Percentiles rank a stretch among this genome's conserved stretches.
Conservation (phyloP, 2,329 filamentous ascomycete species). For the Rhynchosporium agropyri region DNA sequence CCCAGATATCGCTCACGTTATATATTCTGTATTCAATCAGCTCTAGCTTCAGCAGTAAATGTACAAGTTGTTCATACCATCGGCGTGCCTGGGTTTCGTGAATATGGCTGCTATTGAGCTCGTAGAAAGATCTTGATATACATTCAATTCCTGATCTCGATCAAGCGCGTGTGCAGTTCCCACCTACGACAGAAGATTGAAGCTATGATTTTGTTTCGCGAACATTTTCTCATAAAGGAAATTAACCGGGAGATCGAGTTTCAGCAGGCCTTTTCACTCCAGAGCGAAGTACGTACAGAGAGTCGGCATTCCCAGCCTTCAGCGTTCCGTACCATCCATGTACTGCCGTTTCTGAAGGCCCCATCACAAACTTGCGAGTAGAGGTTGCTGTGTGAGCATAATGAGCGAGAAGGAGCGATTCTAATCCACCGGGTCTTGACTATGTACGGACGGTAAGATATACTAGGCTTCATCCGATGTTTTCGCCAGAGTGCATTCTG, state of each 20-base stretch:
- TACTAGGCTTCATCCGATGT: conserved; percentile 42
- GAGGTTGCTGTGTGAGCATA: conserved; percentile 43
- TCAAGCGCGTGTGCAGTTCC: conserved; percentile 36
- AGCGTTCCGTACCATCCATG: conserved; percentile 40
- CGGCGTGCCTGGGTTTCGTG: conserved; percentile 27
- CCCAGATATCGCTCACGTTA: conserved; percentile 16
- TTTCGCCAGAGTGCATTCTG: conserved; percentile 45
- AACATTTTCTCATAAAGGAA: conserved; percentile 43
- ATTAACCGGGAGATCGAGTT: conserved; percentile 39
- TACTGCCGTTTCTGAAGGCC: conserved; percentile 41
- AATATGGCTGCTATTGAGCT: conserved; percentile 41
- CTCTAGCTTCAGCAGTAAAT: conserved; percentile 6
- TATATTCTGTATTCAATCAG: conserved; percentile 6
- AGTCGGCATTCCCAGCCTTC: conserved; percentile 47
- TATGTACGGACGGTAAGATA: conserved; percentile 44
- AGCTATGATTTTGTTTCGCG: conserved; percentile 40
- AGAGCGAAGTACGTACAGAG: conserved; percentile 47
- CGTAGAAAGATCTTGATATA: conserved; percentile 44
- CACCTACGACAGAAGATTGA: conserved; percentile 29
- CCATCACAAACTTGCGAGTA: conserved; percentile 43
- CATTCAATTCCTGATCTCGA: conserved; percentile 41
- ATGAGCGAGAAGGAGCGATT: conserved; percentile 42
- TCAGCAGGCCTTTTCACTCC: conserved; percentile 45
- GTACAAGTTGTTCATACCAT: conserved; percentile 14
- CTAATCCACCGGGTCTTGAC: conserved; percentile 42